Conservation (phyloP, 331 rosid species). For the Dryas integrifolia region DNA sequence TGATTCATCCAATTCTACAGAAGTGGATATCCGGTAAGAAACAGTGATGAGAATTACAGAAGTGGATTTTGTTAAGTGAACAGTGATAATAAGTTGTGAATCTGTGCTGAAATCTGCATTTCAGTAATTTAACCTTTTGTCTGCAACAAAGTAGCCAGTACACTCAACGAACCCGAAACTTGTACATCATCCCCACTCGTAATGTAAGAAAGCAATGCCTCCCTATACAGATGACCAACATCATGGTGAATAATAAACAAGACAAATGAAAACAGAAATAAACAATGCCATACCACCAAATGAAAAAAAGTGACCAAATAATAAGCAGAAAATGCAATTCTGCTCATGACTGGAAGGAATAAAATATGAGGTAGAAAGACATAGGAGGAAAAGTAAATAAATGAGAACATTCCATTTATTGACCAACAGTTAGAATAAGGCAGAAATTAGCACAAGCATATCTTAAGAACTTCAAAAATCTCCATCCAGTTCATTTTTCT, state of each 20-base stretch:
- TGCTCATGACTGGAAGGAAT: not conserved
- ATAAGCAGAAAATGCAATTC: not conserved
- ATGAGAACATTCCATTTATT: not conserved
- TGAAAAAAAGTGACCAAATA: not conserved
- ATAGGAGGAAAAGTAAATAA: not conserved
- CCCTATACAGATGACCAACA: conserved; percentile 40
- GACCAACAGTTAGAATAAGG: too few species aligned
- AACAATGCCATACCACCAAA: not conserved
- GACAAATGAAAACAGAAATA: not conserved
- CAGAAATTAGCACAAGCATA: not conserved
- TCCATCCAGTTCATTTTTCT: not conserved
- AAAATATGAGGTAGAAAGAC: not conserved
- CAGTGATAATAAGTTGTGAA: not conserved
- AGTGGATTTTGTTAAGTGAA: conserved; percentile 3
- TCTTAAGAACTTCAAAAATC: not conserved
- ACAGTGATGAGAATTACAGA: not conserved
- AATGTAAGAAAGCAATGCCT: conserved; percentile 60
- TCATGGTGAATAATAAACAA: not conserved
- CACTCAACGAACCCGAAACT: conserved; percentile 64
- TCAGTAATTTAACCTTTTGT: conserved; percentile 61
- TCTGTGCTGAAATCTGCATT: conserved; percentile 6
- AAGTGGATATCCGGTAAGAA: conserved; percentile 14
- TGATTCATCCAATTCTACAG: conserved; percentile 72
- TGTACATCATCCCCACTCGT: conserved; percentile 58
- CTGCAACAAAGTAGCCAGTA: conserved; percentile 74